Evolutionary conservation across 768 basidiomycete species (phyloP).

Genomic region (Megacollybia marginata): DNA sequence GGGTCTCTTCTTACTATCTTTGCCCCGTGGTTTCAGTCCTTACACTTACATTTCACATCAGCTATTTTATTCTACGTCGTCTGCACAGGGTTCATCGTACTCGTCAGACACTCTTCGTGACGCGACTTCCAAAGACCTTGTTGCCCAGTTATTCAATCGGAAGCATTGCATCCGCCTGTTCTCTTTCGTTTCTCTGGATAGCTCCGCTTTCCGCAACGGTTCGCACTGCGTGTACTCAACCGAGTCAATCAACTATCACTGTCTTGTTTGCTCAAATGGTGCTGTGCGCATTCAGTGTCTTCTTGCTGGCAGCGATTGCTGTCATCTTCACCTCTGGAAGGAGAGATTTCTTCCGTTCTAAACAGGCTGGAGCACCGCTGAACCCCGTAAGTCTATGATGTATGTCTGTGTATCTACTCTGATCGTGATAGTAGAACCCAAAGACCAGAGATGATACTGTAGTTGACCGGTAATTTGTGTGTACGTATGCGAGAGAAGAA

Average conservation of each 20-base stretch:
- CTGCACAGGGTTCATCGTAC: not conserved
- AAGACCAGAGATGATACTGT: too few species aligned
- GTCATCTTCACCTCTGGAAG: not conserved
- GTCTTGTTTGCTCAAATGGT: not conserved
- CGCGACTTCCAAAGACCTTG: not conserved
- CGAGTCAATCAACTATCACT: not conserved
- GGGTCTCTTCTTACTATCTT: not conserved
- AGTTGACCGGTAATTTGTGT: too few species aligned
- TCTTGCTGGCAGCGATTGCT: not conserved
- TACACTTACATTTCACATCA: not conserved
- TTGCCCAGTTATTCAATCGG: not conserved
- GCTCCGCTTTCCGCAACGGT: not conserved
- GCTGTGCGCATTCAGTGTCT: not conserved
- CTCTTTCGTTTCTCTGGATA: not conserved
- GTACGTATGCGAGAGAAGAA: too few species aligned
- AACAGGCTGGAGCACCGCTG: not conserved
- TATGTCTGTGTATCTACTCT: too few species aligned
- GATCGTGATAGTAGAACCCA: too few species aligned
- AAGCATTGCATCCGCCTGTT: not conserved
- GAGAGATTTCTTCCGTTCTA: not conserved
- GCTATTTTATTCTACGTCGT: not conserved
- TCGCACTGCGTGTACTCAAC: not conserved
- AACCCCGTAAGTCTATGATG: too few species aligned
- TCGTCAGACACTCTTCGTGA: not conserved
- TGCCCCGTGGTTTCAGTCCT: not conserved